Percentiles rank a stretch among this genome's conserved stretches.
Conservation (phyloP, 2,329 filamentous ascomycete species). For the Triangularia verruculosa region DNA sequence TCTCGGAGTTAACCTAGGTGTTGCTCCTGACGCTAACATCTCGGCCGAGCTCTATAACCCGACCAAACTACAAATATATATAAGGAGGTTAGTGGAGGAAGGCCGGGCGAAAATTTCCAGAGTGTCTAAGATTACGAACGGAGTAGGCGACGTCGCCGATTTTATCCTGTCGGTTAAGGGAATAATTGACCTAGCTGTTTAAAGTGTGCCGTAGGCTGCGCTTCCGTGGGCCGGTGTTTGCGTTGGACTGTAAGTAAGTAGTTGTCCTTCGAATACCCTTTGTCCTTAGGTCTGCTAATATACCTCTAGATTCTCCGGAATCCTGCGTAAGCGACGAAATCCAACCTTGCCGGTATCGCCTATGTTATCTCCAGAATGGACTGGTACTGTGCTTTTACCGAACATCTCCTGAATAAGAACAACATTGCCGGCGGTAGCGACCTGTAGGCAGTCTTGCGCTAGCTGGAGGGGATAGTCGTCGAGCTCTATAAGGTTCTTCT, state of each 20-base stretch:
- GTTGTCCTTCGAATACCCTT: background rate
- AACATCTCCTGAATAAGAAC: slow-evolving; percentile 21
- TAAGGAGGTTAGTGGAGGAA: slow-evolving; percentile 31
- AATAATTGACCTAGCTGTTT: slow-evolving; percentile 29
- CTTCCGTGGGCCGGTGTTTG: slow-evolving; percentile 24
- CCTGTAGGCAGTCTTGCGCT: background rate
- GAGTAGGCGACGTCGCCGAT: slow-evolving; percentile 27
- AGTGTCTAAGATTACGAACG: slow-evolving; percentile 27
- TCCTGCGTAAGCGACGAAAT: slow-evolving; percentile 21
- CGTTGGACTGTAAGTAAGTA: slow-evolving; percentile 18
- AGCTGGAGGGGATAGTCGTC: slow-evolving; percentile 29
- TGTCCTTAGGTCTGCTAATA: slow-evolving; percentile 7
- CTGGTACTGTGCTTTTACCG: slow-evolving; percentile 24
- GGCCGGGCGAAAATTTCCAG: slow-evolving; percentile 31
- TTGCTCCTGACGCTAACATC: background rate
- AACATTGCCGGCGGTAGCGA: background rate
- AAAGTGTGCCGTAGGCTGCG: slow-evolving; percentile 10
- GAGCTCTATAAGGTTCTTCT: slow-evolving; percentile 40
- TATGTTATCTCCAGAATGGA: slow-evolving; percentile 25
- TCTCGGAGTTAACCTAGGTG: background rate
- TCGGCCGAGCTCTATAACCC: too few species aligned
- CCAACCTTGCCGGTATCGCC: slow-evolving; percentile 23
- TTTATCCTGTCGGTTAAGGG: slow-evolving; percentile 27
- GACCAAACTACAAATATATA: slow-evolving; percentile 25
- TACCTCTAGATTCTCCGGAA: slow-evolving; percentile 21